These are phyloP conservation scores for Corylus avellana DNA, from an alignment of 306 rosid species.

Conservation along the genomic window DNA sequence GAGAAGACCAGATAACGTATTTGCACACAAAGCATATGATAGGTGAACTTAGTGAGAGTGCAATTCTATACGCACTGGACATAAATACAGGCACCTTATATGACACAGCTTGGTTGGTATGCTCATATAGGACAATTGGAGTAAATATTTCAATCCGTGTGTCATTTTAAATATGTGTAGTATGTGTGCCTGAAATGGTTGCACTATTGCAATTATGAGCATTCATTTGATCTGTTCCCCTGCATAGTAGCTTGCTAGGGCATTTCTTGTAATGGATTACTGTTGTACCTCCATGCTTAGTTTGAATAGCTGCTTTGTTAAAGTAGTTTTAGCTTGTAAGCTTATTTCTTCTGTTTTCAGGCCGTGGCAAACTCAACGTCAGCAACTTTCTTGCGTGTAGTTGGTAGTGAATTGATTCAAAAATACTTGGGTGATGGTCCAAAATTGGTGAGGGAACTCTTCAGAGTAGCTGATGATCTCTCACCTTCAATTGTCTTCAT, in stretches of 20 bases:
- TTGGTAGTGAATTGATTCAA: constrained; percentile 97
- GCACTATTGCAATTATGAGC: background rate
- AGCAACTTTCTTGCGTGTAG: constrained; percentile 96
- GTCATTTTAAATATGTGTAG: background rate
- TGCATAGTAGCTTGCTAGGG: background rate
- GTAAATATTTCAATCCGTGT: background rate
- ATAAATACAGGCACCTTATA: background rate
- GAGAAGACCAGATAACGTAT: too few relatives aligned
- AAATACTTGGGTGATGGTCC: constrained; percentile 99
- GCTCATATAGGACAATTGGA: background rate
- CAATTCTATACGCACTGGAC: background rate
- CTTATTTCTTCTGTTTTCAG: constrained; percentile 41
- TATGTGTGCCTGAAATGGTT: background rate
- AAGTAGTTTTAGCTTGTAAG: background rate
- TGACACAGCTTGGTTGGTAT: background rate
- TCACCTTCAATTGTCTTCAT: constrained; percentile 97
- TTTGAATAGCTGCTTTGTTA: background rate
- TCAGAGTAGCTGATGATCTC: constrained; percentile 96
- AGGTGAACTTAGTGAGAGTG: too few relatives aligned
- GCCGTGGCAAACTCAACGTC: constrained; percentile 99
- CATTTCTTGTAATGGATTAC: background rate
- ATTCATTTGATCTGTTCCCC: background rate
- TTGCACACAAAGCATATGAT: too few relatives aligned
- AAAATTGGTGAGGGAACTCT: constrained; percentile 93
- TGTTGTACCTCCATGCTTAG: background rate